Evolutionary conservation across 176 grass and related monocot species (phyloP), one percentile per base, ranked within the genome.

Genomic region (Oryza meyeriana): DNA sequence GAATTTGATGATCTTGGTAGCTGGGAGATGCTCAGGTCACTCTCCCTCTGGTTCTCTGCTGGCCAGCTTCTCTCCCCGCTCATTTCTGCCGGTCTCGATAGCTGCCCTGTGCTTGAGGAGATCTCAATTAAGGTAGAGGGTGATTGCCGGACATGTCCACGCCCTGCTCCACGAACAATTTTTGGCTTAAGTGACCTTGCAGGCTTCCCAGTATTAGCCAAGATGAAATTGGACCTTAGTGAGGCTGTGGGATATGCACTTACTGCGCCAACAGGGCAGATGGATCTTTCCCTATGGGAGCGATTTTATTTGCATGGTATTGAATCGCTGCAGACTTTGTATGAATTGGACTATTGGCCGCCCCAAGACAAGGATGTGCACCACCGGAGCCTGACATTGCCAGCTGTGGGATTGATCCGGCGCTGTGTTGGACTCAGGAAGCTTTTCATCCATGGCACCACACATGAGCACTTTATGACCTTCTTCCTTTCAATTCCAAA

Each of bases 331-430:
- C 12, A 0, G 2, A 79, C 66, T 47, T 87, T 99, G 61, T 77
- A 96, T 79, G 97, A 99, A 59, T 89, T 99, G 17, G 97, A 99
- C 61, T 99, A 99, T 76, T 99, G 93, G 93, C 97, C 97, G 9
- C 97, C 97, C 34, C 97, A 99, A 86, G 97, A 99, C 83, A 91
- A 66, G 85, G 89, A 99, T 13, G 97, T 99, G 74, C 95, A 96
- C 85, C 97, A 99, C 66, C 87, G 97, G 13, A 92, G 87, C 64
- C 83, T 94, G 20, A 85, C 91, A 20, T 77, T 99, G n/a, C 93
- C 97, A 2, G 87, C 97, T 0, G 80, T 81, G 2, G 97, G 59
- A 29, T 66, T 99, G 32, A 85, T 99, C 69, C 87, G 73, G 44
- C 82, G 33, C 61, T 95, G 93, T 50, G 0, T 0, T 13, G 71